A percentile compares a stretch with the other conserved stretches of the same genome.
Conservation (phyloP, 2,329 filamentous ascomycete genomes). For the Corniculantispora saksenae region DNA sequence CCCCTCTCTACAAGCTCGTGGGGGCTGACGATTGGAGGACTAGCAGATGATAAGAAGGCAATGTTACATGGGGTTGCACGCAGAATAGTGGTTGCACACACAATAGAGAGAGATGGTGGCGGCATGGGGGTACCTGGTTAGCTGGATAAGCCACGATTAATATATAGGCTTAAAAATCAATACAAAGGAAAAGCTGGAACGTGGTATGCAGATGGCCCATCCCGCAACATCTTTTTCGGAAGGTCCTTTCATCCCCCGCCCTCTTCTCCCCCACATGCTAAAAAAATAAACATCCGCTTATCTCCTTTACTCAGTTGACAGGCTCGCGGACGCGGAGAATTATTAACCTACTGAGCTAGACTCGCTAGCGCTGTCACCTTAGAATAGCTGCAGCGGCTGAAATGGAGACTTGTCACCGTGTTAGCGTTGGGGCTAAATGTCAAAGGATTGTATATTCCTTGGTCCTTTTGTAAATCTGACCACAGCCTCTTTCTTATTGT, state of each 20-base stretch:
- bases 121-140: not conserved
- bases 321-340: not conserved
- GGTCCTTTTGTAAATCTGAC: slow-evolving; percentile 6
- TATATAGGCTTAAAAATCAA: slow-evolving; percentile 2
- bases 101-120: slow-evolving; percentile 3
- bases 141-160: slow-evolving; percentile 3
- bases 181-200: slow-evolving; percentile 1
- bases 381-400: slow-evolving; percentile 1
- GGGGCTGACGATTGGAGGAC: not conserved
- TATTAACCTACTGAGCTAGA: not conserved
- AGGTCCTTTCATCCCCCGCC: not conserved
- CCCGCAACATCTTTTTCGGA: not conserved
- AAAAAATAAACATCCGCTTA: not conserved
- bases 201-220: slow-evolving; percentile 1
- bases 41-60: not conserved
- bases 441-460: not conserved
- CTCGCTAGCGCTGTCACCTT: slow-evolving; percentile 4
- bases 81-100: not conserved
- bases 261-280: not conserved
- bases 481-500: not conserved
- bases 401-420: not conserved
- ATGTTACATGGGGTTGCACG: slow-evolving; percentile 5
- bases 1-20: not conserved
- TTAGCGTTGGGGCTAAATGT: not conserved
- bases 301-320: not conserved